Evolutionary conservation across 768 basidiomycete species (phyloP).

Genomic region (Agrocybe praecox): DNA sequence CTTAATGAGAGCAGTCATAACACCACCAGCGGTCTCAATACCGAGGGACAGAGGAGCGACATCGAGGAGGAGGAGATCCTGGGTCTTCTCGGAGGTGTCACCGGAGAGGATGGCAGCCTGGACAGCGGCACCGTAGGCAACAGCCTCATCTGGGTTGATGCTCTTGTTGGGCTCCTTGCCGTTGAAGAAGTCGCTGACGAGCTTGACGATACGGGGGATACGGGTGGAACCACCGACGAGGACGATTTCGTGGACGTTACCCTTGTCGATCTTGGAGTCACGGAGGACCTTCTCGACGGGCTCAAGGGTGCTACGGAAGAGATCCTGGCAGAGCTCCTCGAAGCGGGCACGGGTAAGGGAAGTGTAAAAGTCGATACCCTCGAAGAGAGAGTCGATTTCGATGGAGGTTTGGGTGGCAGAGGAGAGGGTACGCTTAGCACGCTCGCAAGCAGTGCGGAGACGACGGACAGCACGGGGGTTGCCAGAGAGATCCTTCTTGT

Average conservation of each 20-base stretch:
- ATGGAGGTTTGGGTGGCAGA: slow-evolving; percentile 96
- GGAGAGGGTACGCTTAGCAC: slow-evolving; percentile 97
- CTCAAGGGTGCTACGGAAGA: slow-evolving; percentile 93
- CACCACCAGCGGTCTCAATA: slow-evolving; percentile 99
- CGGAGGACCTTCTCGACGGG: slow-evolving; percentile 98
- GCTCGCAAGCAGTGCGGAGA: slow-evolving; percentile 96
- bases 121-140: slow-evolving; percentile 99
- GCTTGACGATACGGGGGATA: slow-evolving; percentile 96
- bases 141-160: slow-evolving; percentile 99
- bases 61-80: slow-evolving; percentile 97
- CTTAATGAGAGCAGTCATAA: slow-evolving; percentile 98
- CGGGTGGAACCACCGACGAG: slow-evolving; percentile 98
- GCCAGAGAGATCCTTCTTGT: slow-evolving; percentile 94
- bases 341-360: slow-evolving; percentile 98
- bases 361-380: slow-evolving; percentile 98
- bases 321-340: slow-evolving; percentile 93
- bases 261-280: slow-evolving; percentile 98
- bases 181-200: slow-evolving; percentile 98
- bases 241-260: slow-evolving; percentile 94
- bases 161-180: slow-evolving; percentile 99
- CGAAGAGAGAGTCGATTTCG: slow-evolving; percentile 96
- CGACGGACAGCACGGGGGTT: slow-evolving; percentile 97
- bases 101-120: slow-evolving; percentile 99
- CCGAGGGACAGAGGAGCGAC: slow-evolving; percentile 94
- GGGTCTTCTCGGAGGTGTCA: slow-evolving; percentile 98